Evolutionary conservation across 192 early-diverging fungal genomes (phyloP), one percentile per base, ranked within the genome.

Genomic region (Physocladia obscura): DNA sequence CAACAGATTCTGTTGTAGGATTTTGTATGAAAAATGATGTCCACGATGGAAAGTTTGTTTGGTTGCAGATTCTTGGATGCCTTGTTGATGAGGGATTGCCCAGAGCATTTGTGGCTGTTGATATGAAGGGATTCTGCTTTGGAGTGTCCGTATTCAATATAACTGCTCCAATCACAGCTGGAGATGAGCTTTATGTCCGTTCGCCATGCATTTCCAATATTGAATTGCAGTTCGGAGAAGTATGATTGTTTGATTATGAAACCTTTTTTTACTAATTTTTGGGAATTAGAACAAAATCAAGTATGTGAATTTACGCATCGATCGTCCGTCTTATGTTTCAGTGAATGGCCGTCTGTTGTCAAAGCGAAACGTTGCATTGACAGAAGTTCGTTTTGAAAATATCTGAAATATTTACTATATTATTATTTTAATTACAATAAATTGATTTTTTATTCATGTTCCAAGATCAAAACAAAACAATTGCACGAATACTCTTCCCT

Each of bases 401-500:
- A 5, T 58, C 5, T 58, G 31, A 38, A 54, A 11, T 67, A 82
- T 81, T 35, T 57, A 69, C 13, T 75, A 63, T 73, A 81, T 75
- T 44, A 59, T 8, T 1, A 59, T n/a, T n/a, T 59, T 36, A 17
- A 15, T 15, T 35, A 17, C 27, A 17, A 65, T 58, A 56, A 35
- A 59, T 11, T 35, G 27, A 31, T 17, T 63, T 21, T 60, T 60
- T 60, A 37, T 60, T 60, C 26, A 17, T 13, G 21, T 68, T 13
- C 3, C 21, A 19, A 11, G 27, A 49, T 57, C 40, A 74, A 69
- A 77, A 75, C 38, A 71, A 21, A 32, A 77, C 70, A 30, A 78
- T 54, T 3, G 78, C 47, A 27, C 75, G 71, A 51, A 80, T 80
- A 50, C 71, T 71, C 34, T 81, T 58, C 2, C 93, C 84, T 49